These are phyloP conservation scores for Elymus sibiricus DNA, from an alignment of 176 grass and related monocot genomes.

Conservation along the genomic window DNA sequence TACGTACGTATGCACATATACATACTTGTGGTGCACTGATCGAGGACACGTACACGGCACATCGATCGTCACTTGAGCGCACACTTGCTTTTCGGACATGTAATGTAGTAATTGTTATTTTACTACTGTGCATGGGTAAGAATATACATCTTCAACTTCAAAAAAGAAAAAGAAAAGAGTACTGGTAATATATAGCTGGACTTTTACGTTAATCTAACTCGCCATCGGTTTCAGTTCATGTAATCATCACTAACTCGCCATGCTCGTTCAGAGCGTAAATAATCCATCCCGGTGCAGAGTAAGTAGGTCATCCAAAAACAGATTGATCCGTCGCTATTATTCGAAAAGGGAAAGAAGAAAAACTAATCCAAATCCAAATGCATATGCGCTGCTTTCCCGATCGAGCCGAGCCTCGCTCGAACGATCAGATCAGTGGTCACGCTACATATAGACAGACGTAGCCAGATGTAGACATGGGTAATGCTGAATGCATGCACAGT, in stretches of 20 bases:
- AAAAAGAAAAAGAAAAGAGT: not conserved
- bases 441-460: not conserved
- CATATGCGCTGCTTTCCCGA: not conserved
- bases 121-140: too few relatives aligned
- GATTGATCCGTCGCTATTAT: not conserved
- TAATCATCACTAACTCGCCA: not conserved
- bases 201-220: slow-evolving; percentile 37
- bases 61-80: not conserved
- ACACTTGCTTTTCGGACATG: not conserved
- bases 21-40: not conserved
- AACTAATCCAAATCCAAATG: not conserved
- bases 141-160: not conserved
- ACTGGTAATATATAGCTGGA: not conserved
- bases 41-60: not conserved
- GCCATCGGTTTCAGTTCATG: slow-evolving; percentile 9
- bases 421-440: slow-evolving; percentile 26
- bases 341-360: not conserved
- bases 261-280: not conserved
- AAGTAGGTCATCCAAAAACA: not conserved
- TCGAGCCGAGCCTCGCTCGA: not conserved
- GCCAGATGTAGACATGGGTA: not conserved
- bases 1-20: not conserved
- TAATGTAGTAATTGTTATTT: not conserved
- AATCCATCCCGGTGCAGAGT: not conserved
- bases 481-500: slow-evolving; percentile 39